phyloP scores from a whole-genome alignment of 768 basidiomycete genomes.

The Pisolithus sp. region DNA sequence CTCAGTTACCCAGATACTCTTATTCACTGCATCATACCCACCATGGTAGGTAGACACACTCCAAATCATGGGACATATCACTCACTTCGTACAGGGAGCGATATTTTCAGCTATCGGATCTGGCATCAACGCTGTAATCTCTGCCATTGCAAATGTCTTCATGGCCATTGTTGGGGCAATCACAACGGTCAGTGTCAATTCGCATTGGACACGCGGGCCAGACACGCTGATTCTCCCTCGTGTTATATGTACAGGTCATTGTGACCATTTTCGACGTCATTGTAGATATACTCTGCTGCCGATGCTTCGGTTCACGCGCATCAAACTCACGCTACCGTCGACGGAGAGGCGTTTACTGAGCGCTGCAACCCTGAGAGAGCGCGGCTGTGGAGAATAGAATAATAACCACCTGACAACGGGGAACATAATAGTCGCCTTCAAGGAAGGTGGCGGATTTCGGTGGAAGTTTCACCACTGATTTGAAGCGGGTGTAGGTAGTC shows the following conservation, averaged over 20 bases:
- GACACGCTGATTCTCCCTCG: background rate
- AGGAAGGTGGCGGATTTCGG: too few relatives aligned
- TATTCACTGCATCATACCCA: background rate
- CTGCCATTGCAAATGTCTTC: slow-evolving; percentile 52
- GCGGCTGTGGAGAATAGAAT: too few relatives aligned
- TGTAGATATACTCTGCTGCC: background rate
- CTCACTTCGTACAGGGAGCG: slow-evolving; percentile 39
- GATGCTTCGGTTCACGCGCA: background rate
- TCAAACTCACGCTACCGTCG: too few relatives aligned
- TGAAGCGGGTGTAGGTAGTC: too few relatives aligned
- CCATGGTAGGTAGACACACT: background rate
- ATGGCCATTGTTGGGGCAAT: slow-evolving; percentile 58
- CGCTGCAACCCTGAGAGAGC: too few relatives aligned
- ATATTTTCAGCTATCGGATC: slow-evolving; percentile 60
- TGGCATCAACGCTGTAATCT: slow-evolving; percentile 53
- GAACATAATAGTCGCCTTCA: too few relatives aligned
- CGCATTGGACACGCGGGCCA: background rate
- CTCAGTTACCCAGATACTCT: background rate
- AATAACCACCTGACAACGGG: too few relatives aligned
- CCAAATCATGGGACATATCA: too few relatives aligned
- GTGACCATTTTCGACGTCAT: background rate
- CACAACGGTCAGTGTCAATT: slow-evolving; percentile 41
- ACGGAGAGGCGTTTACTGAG: too few relatives aligned
- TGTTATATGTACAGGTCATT: background rate
- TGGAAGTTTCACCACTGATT: too few relatives aligned